phyloP scores from a whole-genome alignment of 331 rosid species.

The Quercus tomentella region DNA sequence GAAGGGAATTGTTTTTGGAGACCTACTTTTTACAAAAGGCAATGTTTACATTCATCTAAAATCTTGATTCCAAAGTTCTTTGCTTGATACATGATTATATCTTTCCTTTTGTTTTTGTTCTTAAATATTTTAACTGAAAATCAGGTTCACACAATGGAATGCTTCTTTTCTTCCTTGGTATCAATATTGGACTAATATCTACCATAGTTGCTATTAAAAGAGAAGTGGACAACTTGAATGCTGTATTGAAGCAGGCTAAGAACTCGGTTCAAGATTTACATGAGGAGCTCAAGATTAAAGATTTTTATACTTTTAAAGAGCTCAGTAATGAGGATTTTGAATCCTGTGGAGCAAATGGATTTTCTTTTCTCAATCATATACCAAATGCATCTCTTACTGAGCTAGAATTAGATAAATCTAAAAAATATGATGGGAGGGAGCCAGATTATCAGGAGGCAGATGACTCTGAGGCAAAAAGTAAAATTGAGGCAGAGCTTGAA shows the following conservation, averaged over 20 bases:
- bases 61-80: too few species aligned
- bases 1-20: too few species aligned
- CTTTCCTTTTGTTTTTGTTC: too few species aligned
- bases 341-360: not conserved
- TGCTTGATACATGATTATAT: too few species aligned
- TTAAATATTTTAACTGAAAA: too few species aligned
- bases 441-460: not conserved
- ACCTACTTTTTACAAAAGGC: too few species aligned
- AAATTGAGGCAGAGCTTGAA: slow-evolving; percentile 22
- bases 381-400: not conserved
- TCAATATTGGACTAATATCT: slow-evolving; percentile 4
- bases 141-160: slow-evolving; percentile 9
- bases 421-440: not conserved
- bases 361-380: not conserved
- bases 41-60: too few species aligned
- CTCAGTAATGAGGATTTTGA: not conserved
- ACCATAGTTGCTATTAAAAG: not conserved
- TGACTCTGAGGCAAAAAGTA: not conserved
- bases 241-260: slow-evolving; percentile 8
- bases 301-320: not conserved
- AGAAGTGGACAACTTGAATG: slow-evolving; percentile 15
- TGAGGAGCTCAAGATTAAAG: slow-evolving; percentile 4
- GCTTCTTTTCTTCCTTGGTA: slow-evolving; percentile 4
- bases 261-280: slow-evolving; percentile 1
- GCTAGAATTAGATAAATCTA: too few species aligned